Evolutionary conservation across 1,284 basidiomycete genomes (phyloP).

Genomic region (Naganishia albida): DNA sequence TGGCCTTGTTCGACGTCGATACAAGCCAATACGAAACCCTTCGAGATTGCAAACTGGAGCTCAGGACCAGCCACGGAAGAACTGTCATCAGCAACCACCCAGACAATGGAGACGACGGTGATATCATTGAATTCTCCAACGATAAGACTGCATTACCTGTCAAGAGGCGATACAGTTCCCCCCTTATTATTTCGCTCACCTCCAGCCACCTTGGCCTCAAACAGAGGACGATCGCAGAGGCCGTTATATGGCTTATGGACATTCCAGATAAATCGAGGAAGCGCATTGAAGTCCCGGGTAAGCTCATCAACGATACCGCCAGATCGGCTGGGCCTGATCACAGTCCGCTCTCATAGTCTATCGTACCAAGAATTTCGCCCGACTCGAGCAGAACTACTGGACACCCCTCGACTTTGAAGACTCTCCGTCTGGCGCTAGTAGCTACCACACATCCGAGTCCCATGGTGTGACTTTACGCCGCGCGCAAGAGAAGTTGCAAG

Average conservation of each 20-base stretch:
- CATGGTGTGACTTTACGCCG: slow-evolving; percentile 7
- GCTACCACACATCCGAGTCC: slow-evolving; percentile 2
- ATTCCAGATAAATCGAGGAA: slow-evolving; percentile 12
- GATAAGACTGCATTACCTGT: slow-evolving; percentile 15
- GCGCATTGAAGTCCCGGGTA: slow-evolving; percentile 24
- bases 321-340: background rate
- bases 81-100: background rate
- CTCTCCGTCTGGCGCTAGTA: background rate
- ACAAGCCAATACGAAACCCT: background rate
- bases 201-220: slow-evolving; percentile 11
- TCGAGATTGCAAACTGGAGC: slow-evolving; percentile 1
- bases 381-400: slow-evolving; percentile 30
- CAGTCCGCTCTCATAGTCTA: slow-evolving; percentile 12
- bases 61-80: slow-evolving; percentile 25
- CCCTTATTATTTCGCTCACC: slow-evolving; percentile 22
- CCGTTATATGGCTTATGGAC: slow-evolving; percentile 29
- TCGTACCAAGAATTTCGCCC: slow-evolving; percentile 14
- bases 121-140: slow-evolving; percentile 15
- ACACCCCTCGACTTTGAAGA: slow-evolving; percentile 18
- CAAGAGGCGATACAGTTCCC: slow-evolving; percentile 24
- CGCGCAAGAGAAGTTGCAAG: background rate
- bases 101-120: background rate
- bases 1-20: slow-evolving; percentile 1
- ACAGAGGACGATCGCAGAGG: slow-evolving; percentile 5
- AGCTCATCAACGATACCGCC: background rate